A percentile compares a stretch with the other conserved stretches of the same genome.
These are phyloP conservation scores for Trichoderma sp. DNA, from an alignment of 2,329 filamentous ascomycete genomes.

Conservation along the genomic window DNA sequence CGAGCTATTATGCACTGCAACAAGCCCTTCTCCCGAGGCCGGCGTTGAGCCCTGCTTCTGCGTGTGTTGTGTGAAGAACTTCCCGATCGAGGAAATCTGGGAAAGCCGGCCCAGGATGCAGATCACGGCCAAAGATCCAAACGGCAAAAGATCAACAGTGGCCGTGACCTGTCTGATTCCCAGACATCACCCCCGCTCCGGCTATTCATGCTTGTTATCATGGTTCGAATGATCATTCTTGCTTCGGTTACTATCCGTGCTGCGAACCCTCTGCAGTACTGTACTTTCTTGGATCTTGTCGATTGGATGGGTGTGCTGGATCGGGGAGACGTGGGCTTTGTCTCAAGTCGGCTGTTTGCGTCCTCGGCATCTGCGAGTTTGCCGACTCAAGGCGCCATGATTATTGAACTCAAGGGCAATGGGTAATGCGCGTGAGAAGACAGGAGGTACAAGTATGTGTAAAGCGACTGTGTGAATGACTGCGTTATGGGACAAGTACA, in stretches of 20 bases:
- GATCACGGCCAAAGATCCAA: constrained; percentile 1
- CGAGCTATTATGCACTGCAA: background rate
- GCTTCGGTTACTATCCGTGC: background rate
- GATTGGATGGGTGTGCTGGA: background rate
- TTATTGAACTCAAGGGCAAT: background rate
- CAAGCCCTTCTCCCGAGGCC: constrained; percentile 5
- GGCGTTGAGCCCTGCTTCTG: constrained; percentile 5
- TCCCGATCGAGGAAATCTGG: constrained; percentile 15
- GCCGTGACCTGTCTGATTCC: background rate
- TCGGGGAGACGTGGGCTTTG: background rate
- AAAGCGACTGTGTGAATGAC: background rate
- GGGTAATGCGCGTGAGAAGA: background rate
- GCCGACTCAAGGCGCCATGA: background rate
- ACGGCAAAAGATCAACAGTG: constrained; percentile 21
- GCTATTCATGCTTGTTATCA: constrained; percentile 3
- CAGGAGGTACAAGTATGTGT: background rate
- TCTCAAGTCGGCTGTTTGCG: constrained; percentile 7
- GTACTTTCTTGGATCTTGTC: background rate
- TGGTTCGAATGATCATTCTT: no score
- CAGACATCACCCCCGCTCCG: constrained; percentile 12
- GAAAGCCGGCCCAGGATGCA: background rate
- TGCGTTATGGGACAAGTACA: constrained; percentile 21
- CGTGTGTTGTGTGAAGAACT: background rate
- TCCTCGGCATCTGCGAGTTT: background rate
- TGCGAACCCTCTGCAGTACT: background rate